A percentile compares a stretch with the other conserved stretches of the same genome.
phyloP scores from a whole-genome alignment of 1,284 basidiomycete genomes.

The Hymenochaete sp. region DNA sequence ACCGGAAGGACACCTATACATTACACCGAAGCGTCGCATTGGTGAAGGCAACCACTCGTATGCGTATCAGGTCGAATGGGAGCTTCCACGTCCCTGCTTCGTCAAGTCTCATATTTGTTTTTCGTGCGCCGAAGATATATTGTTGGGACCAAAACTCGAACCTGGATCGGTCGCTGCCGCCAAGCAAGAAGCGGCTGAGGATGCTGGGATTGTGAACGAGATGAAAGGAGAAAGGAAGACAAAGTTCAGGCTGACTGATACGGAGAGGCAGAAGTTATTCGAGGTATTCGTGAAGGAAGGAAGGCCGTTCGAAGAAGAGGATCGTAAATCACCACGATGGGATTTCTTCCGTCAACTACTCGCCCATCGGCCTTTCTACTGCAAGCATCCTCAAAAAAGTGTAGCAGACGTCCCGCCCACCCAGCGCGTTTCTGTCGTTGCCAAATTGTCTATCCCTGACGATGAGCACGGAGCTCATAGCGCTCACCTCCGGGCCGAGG shows the following conservation, averaged over 20 bases:
- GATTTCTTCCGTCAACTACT: too few species aligned
- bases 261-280: not conserved
- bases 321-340: slow-evolving; percentile 7
- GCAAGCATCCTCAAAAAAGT: slow-evolving; percentile 11
- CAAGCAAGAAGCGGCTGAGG: too few species aligned
- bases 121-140: slow-evolving; percentile 10
- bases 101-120: slow-evolving; percentile 18
- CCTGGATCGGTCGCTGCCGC: too few species aligned
- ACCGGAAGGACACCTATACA: slow-evolving; percentile 23
- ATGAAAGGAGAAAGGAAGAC: not conserved
- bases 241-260: not conserved
- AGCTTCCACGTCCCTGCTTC: slow-evolving; percentile 22
- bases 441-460: slow-evolving; percentile 25
- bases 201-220: too few species aligned
- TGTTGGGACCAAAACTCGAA: too few species aligned
- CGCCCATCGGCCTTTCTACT: slow-evolving; percentile 3
- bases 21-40: slow-evolving; percentile 19
- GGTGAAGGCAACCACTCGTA: slow-evolving; percentile 23
- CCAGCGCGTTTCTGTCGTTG: slow-evolving; percentile 21
- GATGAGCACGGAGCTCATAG: slow-evolving; percentile 2
- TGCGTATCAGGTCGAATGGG: slow-evolving; percentile 23
- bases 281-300: slow-evolving; percentile 5
- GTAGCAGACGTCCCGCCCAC: slow-evolving; percentile 11
- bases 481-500: slow-evolving; percentile 25
- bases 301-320: slow-evolving; percentile 3